A percentile compares a stretch with the other conserved stretches of the same genome.
phyloP scores from a whole-genome alignment of 2,329 filamentous ascomycete genomes.

The Pseudogymnoascus sp. region DNA sequence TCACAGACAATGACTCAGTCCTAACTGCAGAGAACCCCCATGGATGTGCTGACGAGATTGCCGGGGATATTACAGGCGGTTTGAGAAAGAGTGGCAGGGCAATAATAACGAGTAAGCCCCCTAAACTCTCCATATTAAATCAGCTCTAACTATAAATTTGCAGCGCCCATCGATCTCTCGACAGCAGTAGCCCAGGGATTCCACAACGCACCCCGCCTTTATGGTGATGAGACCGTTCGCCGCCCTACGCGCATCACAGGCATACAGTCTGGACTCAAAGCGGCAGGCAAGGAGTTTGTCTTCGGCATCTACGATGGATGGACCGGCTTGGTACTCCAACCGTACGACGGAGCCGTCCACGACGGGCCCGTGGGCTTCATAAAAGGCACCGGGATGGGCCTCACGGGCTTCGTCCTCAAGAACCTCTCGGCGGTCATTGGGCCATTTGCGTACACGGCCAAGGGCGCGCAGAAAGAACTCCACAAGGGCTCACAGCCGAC shows the following conservation, averaged over 20 bases:
- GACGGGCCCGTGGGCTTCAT: conserved; percentile 44
- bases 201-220: conserved; percentile 61
- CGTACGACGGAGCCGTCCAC: conserved; percentile 47
- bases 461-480: conserved; percentile 53
- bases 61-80: conserved; percentile 19
- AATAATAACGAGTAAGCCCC: background rate
- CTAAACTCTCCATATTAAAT: background rate
- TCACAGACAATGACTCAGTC: conserved; percentile 9
- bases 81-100: background rate
- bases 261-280: conserved; percentile 52
- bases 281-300: conserved; percentile 51
- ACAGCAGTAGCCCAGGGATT: conserved; percentile 59
- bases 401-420: conserved; percentile 57
- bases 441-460: conserved; percentile 52
- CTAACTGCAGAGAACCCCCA: conserved; percentile 19
- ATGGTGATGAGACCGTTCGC: conserved; percentile 61
- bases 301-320: conserved; percentile 58
- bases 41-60: conserved; percentile 20
- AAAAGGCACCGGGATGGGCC: conserved; percentile 48
- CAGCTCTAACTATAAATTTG: conserved; percentile 14
- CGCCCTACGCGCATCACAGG: conserved; percentile 55
- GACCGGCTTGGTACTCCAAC: conserved; percentile 52
- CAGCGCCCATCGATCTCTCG: conserved; percentile 48
- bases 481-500: conserved; percentile 44
- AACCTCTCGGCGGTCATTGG: conserved; percentile 53